Percentiles rank a stretch among this genome's conserved stretches.
Evolutionary conservation across 352 stramenopile genomes (phyloP).

Genomic region (Plasmopara halstedii): DNA sequence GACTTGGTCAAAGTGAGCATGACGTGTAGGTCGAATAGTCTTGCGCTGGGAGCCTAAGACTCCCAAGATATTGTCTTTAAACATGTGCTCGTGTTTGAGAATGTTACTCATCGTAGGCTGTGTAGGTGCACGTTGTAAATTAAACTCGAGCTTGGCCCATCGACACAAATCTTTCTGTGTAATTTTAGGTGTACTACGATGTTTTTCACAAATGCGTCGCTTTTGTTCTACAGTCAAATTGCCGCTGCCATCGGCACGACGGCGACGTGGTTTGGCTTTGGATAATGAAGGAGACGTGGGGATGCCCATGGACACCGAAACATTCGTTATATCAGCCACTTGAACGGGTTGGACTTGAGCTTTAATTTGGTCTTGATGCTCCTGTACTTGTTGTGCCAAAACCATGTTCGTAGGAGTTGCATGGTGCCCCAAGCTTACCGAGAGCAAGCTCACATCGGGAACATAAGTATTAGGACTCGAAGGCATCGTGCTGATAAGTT

Average conservation of each 20-base stretch:
- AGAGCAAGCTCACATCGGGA: slow-evolving; percentile 18
- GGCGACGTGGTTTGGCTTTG: slow-evolving; percentile 17
- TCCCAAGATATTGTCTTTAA: slow-evolving; percentile 77
- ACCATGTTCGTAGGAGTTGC: slow-evolving; percentile 13
- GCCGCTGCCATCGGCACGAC: slow-evolving; percentile 52
- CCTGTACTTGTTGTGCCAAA: slow-evolving; percentile 26
- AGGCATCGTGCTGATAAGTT: slow-evolving; percentile 70
- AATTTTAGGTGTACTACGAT: slow-evolving; percentile 80
- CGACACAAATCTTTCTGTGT: slow-evolving; percentile 84
- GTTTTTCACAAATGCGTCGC: slow-evolving; percentile 83
- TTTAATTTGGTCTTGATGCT: slow-evolving; percentile 16
- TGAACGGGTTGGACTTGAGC: slow-evolving; percentile 12
- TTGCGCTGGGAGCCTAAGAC: slow-evolving; percentile 73
- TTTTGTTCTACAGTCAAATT: slow-evolving; percentile 86
- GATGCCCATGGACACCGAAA: background rate
- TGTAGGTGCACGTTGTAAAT: slow-evolving; percentile 72
- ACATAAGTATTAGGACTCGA: slow-evolving; percentile 75
- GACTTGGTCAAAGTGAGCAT: slow-evolving; percentile 78
- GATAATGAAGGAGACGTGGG: background rate
- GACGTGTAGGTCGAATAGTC: slow-evolving; percentile 71
- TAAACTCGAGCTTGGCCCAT: slow-evolving; percentile 87
- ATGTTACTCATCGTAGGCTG: slow-evolving; percentile 80
- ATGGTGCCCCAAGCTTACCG: slow-evolving; percentile 5
- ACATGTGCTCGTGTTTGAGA: slow-evolving; percentile 82
- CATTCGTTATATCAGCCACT: slow-evolving; percentile 1